Evolutionary conservation across 1,284 basidiomycete genomes (phyloP), one percentile per base, ranked within the genome.

Genomic region (Ustilago sp.): DNA sequence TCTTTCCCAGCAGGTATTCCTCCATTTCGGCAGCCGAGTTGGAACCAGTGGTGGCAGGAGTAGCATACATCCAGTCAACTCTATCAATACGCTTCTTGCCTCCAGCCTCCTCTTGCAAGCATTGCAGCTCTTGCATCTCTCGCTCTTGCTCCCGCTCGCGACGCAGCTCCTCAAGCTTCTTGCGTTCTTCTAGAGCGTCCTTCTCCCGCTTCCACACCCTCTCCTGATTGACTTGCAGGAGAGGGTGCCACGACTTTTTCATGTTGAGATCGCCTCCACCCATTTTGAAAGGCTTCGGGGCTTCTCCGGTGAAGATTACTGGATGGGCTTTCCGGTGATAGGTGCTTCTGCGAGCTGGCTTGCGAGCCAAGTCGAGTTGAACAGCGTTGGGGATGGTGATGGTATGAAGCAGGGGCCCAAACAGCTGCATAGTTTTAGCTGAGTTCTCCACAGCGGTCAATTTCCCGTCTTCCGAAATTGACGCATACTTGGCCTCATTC

Each of bases 11-110:
- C 6, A 99, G 88, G 84, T 99, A 99, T 80, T 96, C 94, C 88
- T 99, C 97, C 80, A 98, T 87, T 72, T 99, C 96, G 2, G 52
- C 64, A 35, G 93, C 87, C 77, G 94, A 96, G 32, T 61, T 78
- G 93, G 91, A 65, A 69, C 89, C 91, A 15, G 93, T 93, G 6
- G 92, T 91, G 0, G 93, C 93, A 2, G 97, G 96, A 1, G 96
- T 97, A 15, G 95, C 89, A 88, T 99, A 99, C 94, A 99, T 96
- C 97, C 97, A 99, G 86, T 99, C 96, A 59, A 99, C 88, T 84
- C 94, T 94, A 86, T 98, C 95, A 56, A 92, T 90, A 77, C 93
- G 89, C 88, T 95, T 97, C 88, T 93, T 94, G 35, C 97, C 97
- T 8, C 96, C 98, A 78, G 95, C 91, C 72, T 93, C 93, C 54